Percentiles rank a stretch among this genome's conserved stretches.
Conservation (phyloP, 2,329 filamentous ascomycete genomes). For the Epichloe elymi region DNA sequence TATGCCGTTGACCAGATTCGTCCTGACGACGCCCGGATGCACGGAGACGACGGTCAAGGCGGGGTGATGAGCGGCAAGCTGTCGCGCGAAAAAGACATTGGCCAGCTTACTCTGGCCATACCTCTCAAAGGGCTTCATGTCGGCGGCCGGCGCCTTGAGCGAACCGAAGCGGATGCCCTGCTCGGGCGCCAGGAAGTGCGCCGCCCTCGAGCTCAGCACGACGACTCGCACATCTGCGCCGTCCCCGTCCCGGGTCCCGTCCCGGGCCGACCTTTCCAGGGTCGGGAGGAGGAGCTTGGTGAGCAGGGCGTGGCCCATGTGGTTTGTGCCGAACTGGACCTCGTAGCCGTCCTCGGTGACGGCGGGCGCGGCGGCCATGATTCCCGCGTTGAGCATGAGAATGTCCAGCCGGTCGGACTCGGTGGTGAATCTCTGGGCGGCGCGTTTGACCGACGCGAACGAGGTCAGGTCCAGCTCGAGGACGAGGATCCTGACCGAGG, state of each 20-base stretch:
- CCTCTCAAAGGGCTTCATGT: constrained; percentile 10
- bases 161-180: constrained; percentile 18
- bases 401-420: constrained; percentile 26
- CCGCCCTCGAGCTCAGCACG: constrained; percentile 15
- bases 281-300: constrained; percentile 23
- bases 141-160: constrained; percentile 12
- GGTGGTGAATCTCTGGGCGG: constrained; percentile 23
- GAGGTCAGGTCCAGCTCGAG: constrained; percentile 32
- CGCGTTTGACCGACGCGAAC: constrained; percentile 27
- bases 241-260: neutral
- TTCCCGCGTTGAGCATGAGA: constrained; percentile 33
- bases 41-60: constrained; percentile 13
- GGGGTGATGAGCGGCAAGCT: constrained; percentile 14
- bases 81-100: constrained; percentile 16
- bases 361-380: constrained; percentile 23
- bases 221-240: constrained; percentile 18
- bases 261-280: constrained; percentile 15
- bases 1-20: constrained; percentile 13
- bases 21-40: constrained; percentile 17
- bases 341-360: constrained; percentile 34
- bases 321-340: constrained; percentile 34
- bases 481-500: constrained; percentile 20
- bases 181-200: constrained; percentile 11
- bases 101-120: constrained; percentile 21
- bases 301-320: constrained; percentile 34